Evolutionary conservation across 2,329 filamentous ascomycete species (phyloP), one percentile per base, ranked within the genome.

Genomic region (Diaporthe sp.): DNA sequence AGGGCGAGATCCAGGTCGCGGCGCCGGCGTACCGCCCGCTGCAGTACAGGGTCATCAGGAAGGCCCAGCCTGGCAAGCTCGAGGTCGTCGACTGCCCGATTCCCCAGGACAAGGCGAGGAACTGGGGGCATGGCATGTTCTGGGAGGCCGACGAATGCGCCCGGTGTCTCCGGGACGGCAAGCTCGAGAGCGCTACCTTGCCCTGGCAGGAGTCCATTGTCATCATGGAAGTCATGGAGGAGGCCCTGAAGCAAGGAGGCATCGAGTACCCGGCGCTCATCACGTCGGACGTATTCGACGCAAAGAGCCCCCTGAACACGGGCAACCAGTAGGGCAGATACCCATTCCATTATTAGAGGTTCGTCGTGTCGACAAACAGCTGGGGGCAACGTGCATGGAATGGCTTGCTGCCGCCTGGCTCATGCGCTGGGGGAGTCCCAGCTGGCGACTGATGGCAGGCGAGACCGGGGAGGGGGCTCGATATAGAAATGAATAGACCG

Each of bases 1-100:
- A 90, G 77, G 95, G 95, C 76, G 95, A 97, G 85, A 94, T 97
- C 78, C 94, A 96, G 80, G 92, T 97, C 76, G 89, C 89, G 79
- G 92, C 91, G 42, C 92, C 92, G 1, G 91, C 94, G 0, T 97
- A 87, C 86, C 88, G 90, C 22, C 95, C 95, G 3, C 86, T 87
- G 30, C 86, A 88, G 78, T 95, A 92, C 82, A 89, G 86, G 71
- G 83, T 96, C 70, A 88, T 96, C 78, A 88, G 86, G 78, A 85
- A 84, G 77, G 87, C 86, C 50, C 82, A 82, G 64, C 86, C 84
- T 38, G 86, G 86, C 67, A 84, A 86, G 55, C 81, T 86, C 38
- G 87, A 90, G 78, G 82, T 87, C 17, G 85, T 91, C 68, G 85
- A 89, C 77, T 89, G 86, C 80, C 87, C 88, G 17, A 87, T 90